Evolutionary conservation across 306 rosid species (phyloP).

Genomic region (Cucumis hystrix): DNA sequence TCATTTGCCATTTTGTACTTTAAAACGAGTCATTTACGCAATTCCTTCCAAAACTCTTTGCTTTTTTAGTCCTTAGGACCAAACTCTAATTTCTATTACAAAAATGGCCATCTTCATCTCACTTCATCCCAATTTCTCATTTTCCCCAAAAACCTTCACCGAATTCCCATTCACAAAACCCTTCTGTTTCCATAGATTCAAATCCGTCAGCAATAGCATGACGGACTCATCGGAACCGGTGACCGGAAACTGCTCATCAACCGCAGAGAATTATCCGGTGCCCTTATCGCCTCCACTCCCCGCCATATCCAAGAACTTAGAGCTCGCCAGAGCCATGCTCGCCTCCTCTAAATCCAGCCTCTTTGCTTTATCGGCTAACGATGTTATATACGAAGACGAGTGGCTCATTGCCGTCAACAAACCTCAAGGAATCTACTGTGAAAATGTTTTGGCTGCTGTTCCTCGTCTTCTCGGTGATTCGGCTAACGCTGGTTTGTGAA

Average conservation of each 20-base stretch:
- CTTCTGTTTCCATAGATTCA: background rate
- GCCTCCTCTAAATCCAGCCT: conserved; percentile 58
- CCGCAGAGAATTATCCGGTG: conserved; percentile 31
- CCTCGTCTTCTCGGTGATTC: conserved; percentile 24
- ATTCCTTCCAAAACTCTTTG: no score
- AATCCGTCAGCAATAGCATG: conserved; percentile 18
- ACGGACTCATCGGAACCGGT: conserved; percentile 9
- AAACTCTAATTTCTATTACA: no score
- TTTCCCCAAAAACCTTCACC: conserved; percentile 5
- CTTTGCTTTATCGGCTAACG: conserved; percentile 26
- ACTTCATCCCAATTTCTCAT: conserved; percentile 1
- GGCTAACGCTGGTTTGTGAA: conserved; percentile 9
- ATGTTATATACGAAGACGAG: conserved; percentile 50
- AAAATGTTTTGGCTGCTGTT: conserved; percentile 42
- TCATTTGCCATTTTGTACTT: no score
- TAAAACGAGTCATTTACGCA: no score
- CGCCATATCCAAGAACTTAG: conserved; percentile 52
- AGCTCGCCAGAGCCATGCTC: conserved; percentile 52
- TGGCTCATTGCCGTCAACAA: conserved; percentile 67
- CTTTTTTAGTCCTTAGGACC: no score
- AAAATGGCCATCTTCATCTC: background rate
- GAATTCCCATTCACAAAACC: conserved; percentile 13
- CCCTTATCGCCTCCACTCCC: conserved; percentile 73
- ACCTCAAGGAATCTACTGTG: conserved; percentile 74
- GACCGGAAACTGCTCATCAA: conserved; percentile 21